phyloP scores from a whole-genome alignment of 2,329 filamentous ascomycete species.

The Colletotrichum tabaci region DNA sequence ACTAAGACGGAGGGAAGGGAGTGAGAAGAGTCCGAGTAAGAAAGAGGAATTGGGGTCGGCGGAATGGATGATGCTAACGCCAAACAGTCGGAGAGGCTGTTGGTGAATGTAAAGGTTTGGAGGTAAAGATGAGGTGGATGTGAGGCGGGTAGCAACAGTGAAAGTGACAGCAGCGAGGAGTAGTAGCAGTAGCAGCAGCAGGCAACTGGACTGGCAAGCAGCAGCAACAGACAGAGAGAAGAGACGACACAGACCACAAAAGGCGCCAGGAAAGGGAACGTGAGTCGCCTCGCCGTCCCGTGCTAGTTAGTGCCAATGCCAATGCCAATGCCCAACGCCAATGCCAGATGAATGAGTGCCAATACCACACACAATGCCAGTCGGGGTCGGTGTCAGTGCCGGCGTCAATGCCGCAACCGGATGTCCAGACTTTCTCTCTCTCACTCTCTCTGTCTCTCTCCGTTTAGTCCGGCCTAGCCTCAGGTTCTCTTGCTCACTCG shows the following conservation, averaged over 20 bases:
- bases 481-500: background rate
- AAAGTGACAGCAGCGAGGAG: background rate
- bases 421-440: constrained; percentile 6
- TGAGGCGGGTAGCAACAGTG: constrained; percentile 2
- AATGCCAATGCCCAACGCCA: constrained; percentile 28
- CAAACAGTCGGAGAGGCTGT: background rate
- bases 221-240: background rate
- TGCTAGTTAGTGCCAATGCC: constrained; percentile 11
- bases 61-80: constrained; percentile 20
- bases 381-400: constrained; percentile 24
- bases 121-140: background rate
- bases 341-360: constrained; percentile 36
- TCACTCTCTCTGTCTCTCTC: constrained; percentile 1
- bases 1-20: background rate
- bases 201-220: background rate
- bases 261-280: constrained; percentile 32
- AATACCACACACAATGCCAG: constrained; percentile 21
- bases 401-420: constrained; percentile 28
- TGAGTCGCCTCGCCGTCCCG: constrained; percentile 38
- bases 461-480: background rate
- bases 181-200: constrained; percentile 6
- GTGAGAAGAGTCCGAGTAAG: background rate
- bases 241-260: background rate
- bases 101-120: background rate
- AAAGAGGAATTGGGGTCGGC: constrained; percentile 6